These are phyloP conservation scores for Choiromyces venosus DNA, from an alignment of 495 filamentous ascomycete genomes.

Conservation along the genomic window DNA sequence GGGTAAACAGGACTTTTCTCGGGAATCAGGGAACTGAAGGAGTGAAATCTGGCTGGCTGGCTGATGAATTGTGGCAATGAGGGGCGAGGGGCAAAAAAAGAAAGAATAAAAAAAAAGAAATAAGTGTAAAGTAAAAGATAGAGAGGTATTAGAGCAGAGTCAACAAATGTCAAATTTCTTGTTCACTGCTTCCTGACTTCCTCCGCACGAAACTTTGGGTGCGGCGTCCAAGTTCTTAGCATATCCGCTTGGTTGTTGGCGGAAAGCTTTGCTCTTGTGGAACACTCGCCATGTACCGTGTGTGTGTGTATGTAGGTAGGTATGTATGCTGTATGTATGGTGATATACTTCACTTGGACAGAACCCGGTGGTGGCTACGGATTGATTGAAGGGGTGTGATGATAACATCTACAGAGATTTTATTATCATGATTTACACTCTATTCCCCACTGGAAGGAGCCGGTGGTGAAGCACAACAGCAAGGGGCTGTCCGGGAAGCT, in stretches of 20 bases:
- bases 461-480: constrained; percentile 22
- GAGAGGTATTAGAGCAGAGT: not conserved
- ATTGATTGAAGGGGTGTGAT: not conserved
- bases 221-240: not conserved
- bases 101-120: constrained; percentile 14
- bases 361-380: not conserved
- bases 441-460: constrained; percentile 22
- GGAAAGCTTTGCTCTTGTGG: not conserved
- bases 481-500: constrained; percentile 30
- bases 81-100: not conserved
- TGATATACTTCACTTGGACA: not conserved
- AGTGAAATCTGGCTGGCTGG: not conserved
- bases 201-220: not conserved
- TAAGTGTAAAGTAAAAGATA: constrained; percentile 17
- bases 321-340: not conserved
- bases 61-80: not conserved
- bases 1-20: not conserved
- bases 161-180: not conserved
- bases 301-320: not conserved
- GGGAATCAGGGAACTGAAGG: not conserved
- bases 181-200: not conserved
- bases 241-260: not conserved
- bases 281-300: not conserved
- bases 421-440: not conserved
- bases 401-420: not conserved